Evolutionary conservation across 805 yeast genomes (phyloP).

Genomic region (Grigorovia jiainica): DNA sequence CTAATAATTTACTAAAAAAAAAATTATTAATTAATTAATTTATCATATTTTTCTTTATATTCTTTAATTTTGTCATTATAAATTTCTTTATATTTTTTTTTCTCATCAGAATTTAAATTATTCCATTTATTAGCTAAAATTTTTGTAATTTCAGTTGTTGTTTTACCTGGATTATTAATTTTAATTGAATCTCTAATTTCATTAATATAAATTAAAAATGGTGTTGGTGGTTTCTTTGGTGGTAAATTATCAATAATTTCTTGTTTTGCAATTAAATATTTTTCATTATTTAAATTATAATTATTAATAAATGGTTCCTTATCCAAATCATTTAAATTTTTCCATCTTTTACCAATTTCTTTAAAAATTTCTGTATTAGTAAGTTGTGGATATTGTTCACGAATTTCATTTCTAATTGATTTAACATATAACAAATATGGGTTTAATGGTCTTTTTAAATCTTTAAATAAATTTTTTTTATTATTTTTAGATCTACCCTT

Average conservation of each 20-base stretch:
- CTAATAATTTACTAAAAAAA: too few relatives aligned
- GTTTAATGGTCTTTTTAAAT: conserved; percentile 22
- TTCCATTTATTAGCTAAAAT: conserved; percentile 23
- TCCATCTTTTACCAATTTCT: conserved; percentile 22
- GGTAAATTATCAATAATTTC: conserved; percentile 12
- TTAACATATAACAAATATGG: conserved; percentile 19
- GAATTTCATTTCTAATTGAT: conserved; percentile 13
- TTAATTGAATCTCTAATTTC: conserved; percentile 13
- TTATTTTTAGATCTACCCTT: too few relatives aligned
- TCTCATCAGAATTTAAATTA: conserved; percentile 11
- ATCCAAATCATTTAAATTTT: conserved; percentile 10
- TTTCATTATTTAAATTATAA: conserved; percentile 9
- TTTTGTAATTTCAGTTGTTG: conserved; percentile 14
- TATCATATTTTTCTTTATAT: background rate
- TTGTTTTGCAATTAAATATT: conserved; percentile 6
- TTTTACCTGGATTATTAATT: conserved; percentile 12
- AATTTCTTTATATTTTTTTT: conserved; percentile 1
- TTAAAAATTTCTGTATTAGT: conserved; percentile 13
- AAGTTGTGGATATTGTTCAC: conserved; percentile 11
- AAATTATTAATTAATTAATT: background rate
- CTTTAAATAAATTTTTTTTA: background rate
- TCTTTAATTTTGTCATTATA: background rate
- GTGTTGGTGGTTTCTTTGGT: conserved; percentile 25
- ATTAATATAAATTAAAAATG: conserved; percentile 18
- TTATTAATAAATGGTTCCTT: conserved; percentile 53